phyloP scores from a whole-genome alignment of 1,139 yeast species.

The Trichomonascaceae sp. region DNA sequence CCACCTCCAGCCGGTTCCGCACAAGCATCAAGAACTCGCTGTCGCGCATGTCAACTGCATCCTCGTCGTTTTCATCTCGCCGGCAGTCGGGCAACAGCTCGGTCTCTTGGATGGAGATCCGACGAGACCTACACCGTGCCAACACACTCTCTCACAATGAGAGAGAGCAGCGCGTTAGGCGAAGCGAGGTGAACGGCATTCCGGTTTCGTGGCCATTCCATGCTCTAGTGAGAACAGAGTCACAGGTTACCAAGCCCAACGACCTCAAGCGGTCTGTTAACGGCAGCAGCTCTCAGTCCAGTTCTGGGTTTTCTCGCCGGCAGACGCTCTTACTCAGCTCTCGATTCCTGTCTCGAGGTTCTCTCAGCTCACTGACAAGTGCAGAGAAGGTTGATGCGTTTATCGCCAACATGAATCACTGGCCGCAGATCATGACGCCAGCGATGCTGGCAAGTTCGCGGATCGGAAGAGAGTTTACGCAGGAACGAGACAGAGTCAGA shows the following conservation, averaged over 20 bases:
- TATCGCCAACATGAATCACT: conserved; percentile 18
- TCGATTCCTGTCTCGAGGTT: neutral
- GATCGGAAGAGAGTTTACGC: conserved; percentile 31
- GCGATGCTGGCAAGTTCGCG: conserved; percentile 35
- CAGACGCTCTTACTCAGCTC: neutral
- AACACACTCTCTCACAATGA: conserved; percentile 62
- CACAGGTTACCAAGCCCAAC: neutral
- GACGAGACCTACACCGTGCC: conserved; percentile 58
- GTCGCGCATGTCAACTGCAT: conserved; percentile 1
- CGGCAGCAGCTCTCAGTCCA: neutral
- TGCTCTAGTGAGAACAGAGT: conserved; percentile 8
- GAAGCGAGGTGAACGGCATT: conserved; percentile 52
- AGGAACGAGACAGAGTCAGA: conserved; percentile 42
- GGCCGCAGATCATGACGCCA: conserved; percentile 31
- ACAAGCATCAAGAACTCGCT: conserved; percentile 6
- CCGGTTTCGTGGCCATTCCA: conserved; percentile 52
- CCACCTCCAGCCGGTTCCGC: conserved; percentile 11
- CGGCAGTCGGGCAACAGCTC: neutral
- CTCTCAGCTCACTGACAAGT: neutral
- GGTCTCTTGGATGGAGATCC: conserved; percentile 35
- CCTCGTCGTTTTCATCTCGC: neutral
- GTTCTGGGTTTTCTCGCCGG: conserved; percentile 13
- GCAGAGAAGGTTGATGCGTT: conserved; percentile 17
- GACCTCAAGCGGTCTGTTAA: conserved; percentile 6
- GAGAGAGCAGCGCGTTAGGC: conserved; percentile 53